These are phyloP conservation scores for Shiraia bambusicola DNA, from an alignment of 2,329 filamentous ascomycete species.

Conservation along the genomic window DNA sequence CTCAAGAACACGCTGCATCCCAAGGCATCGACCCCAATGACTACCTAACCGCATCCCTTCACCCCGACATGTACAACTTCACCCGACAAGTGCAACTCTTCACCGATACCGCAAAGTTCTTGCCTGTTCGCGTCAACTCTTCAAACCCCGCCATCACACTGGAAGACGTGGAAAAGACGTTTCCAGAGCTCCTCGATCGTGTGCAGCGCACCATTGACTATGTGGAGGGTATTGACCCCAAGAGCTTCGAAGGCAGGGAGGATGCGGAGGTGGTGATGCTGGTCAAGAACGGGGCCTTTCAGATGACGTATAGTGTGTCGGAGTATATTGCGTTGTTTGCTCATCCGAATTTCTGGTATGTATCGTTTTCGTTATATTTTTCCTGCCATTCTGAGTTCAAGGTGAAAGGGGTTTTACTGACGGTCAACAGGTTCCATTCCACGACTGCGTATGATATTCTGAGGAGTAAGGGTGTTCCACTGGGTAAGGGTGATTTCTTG, in stretches of 20 bases:
- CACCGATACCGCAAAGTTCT: conserved; percentile 47
- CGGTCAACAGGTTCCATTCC: conserved; percentile 57
- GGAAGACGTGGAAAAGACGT: conserved; percentile 51
- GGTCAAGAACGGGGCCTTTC: conserved; percentile 15
- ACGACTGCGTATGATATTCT: conserved; percentile 62
- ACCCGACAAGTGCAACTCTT: conserved; percentile 52
- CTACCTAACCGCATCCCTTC: conserved; percentile 47
- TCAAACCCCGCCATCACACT: conserved; percentile 36
- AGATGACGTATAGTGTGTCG: conserved; percentile 46
- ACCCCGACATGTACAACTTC: conserved; percentile 54
- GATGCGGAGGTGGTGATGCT: conserved; percentile 44
- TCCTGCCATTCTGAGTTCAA: neutral
- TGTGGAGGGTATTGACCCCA: conserved; percentile 48
- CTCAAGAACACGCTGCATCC: conserved; percentile 43
- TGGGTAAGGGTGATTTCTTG: conserved; percentile 63
- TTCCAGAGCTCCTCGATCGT: conserved; percentile 52
- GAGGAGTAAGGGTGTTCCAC: conserved; percentile 60
- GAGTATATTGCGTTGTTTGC: conserved; percentile 54
- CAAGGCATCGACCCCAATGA: conserved; percentile 40
- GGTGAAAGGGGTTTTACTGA: neutral
- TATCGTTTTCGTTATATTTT: neutral
- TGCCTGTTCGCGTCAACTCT: conserved; percentile 43
- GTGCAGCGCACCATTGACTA: conserved; percentile 52
- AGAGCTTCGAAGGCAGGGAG: conserved; percentile 49
- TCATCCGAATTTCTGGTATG: conserved; percentile 59